Base-by-base conservation (phyloP, 2,329 filamentous ascomycete genomes). In the Fusarium sp. region DNA sequence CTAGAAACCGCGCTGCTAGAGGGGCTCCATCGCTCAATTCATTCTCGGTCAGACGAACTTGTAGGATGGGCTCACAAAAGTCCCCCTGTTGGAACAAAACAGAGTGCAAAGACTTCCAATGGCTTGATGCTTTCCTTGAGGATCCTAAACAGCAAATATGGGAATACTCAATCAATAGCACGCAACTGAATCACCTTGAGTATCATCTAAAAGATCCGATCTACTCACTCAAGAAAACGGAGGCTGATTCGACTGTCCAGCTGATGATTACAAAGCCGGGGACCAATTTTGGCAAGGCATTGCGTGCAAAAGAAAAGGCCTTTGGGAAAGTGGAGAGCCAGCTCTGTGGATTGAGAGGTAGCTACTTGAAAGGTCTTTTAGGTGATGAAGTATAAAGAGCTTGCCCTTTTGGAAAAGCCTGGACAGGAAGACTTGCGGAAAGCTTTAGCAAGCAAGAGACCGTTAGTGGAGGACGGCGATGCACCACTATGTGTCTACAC, bases 91-190 rank as follows among this genome's bases (percentile, higher is more conserved):
- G 9, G 14, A 42, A 6, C 2, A 18, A 7, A 22, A 18, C n/a
- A 17, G 10, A 39, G 20, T 73, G 65, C 24, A n/a, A 47, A 13
- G 26, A 58, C 13, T 72, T 54, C 13, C 44, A 10, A 35, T 18
- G 22, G 12, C n/a, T 70, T 10, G 58, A 73, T 33, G 7, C 9
- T 22, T 73, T 70, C 20, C 47, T 73, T 11, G 33, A 36, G 22
- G 35, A 58, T 33, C 60, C 54, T 15, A 39, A 56, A 33, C 33
- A 56, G 35, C 18, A 36, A 17, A 12, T 15, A 28, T 60, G 39
- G 54, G 33, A 26, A 4, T 47, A 35, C 39, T 20, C 28, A 2
- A 41, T 36, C 8, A 14, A 31, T 7, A 9, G 26, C 6, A 4
- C 7, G 5, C 8, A 41, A 7, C 59, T 39, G 22, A 5, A 15